Base-by-base conservation (phyloP, 768 basidiomycete genomes). In the Lentinula sp. region DNA sequence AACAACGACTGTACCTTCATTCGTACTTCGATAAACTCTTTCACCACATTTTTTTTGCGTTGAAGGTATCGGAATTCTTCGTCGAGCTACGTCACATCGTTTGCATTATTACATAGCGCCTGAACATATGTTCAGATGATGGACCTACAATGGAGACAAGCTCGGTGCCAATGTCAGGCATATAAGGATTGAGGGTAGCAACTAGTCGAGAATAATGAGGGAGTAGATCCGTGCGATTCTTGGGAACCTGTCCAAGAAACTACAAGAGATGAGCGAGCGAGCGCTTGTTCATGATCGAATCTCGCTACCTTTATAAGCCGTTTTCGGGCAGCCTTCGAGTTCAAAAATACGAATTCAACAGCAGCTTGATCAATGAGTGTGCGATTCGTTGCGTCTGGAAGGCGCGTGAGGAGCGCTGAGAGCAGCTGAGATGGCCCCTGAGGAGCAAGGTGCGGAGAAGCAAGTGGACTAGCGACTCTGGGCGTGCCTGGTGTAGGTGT, bases 21-120 rank as follows among this genome's bases (percentile, higher is more conserved):
- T 57, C 97, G 81, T 42, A 88, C 81, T 74, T 95, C 92, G 13
- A 90, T 79, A 2, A 98, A 79, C 70, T 98, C 95, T 68, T 90
- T 91, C 33, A 96, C 87, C 1, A 95, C 87, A 53, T 91, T 93
- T 75, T 93, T 94, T 78, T 98, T 98, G 59, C 89, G 80, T 68
- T 98, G 96, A 12, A 99, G 77, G 67, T 98, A 99, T 7, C 93
- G 85, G 70, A 98, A 95, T 70, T 98, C 96, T 66, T 98, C 96
- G 66, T 98, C 95, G 57, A 99, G 82, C 95, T 97, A 67, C 28
- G 54, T 28, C 51, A 49, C 6, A 39, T 36, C 60, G 64, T 63
- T 64, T 37, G 53, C 60, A 39, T 37, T 58, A 63, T 64, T 37
- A 54, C 60, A 39, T 37, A 57, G 37, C 28, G 42, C 4, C 60